phyloP scores from a whole-genome alignment of 2,329 filamentous ascomycete genomes.

The Alternaria consortialis region DNA sequence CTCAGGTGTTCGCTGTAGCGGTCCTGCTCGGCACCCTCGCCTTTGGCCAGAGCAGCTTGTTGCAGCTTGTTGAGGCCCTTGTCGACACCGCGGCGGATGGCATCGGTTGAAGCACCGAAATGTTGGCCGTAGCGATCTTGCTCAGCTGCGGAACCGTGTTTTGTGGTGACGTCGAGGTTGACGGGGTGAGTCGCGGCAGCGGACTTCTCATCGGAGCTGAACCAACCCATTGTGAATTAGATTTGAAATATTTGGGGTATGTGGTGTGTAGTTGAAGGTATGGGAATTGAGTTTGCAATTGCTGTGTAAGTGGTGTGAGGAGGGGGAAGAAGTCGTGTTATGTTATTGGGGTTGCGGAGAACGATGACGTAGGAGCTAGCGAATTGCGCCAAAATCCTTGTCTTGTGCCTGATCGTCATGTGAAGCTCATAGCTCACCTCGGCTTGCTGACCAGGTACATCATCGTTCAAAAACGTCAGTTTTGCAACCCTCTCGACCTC shows the following conservation, averaged over 20 bases:
- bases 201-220: slow-evolving; percentile 37
- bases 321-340: slow-evolving; percentile 8
- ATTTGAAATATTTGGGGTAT: slow-evolving; percentile 4
- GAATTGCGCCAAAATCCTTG: slow-evolving; percentile 13
- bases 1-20: slow-evolving; percentile 33
- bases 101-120: slow-evolving; percentile 34
- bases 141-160: slow-evolving; percentile 43
- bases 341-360: slow-evolving; percentile 11
- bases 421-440: background rate
- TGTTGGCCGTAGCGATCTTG: slow-evolving; percentile 45
- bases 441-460: background rate
- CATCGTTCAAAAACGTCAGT: background rate
- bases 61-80: slow-evolving; percentile 32
- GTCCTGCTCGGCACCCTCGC: slow-evolving; percentile 37
- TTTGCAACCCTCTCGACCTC: background rate
- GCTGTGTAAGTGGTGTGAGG: slow-evolving; percentile 1
- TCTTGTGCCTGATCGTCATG: slow-evolving; percentile 16
- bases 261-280: background rate
- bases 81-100: slow-evolving; percentile 31
- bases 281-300: background rate
- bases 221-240: slow-evolving; percentile 35
- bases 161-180: slow-evolving; percentile 36
- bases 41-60: slow-evolving; percentile 21
- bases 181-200: slow-evolving; percentile 24
- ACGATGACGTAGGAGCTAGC: slow-evolving; percentile 19